Conservation (phyloP, 1,139 yeast genomes). For the Taphrina flavorubra region DNA sequence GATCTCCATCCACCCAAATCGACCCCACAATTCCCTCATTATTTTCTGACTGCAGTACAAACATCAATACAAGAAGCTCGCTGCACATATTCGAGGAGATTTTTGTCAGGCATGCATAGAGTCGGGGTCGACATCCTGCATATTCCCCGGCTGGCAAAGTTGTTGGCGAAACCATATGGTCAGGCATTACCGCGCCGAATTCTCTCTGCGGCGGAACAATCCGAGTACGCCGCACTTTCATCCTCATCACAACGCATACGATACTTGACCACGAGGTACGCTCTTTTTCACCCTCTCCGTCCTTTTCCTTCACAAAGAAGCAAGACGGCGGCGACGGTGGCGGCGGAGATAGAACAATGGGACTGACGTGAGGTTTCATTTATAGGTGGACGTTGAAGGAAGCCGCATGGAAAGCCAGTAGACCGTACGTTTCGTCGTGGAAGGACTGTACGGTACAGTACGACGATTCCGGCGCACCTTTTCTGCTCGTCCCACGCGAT, state of each 20-base stretch:
- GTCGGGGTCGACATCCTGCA: conserved; percentile 36
- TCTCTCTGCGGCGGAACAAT: conserved; percentile 21
- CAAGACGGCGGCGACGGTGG: too few relatives aligned
- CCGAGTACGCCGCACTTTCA: conserved; percentile 3
- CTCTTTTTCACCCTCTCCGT: not conserved
- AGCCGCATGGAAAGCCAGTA: conserved; percentile 38
- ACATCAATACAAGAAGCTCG: conserved; percentile 6
- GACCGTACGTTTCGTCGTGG: conserved; percentile 30
- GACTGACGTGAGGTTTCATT: not conserved
- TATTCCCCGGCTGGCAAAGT: conserved; percentile 24
- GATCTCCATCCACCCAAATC: not conserved
- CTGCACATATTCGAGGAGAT: too few relatives aligned
- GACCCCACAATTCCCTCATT: not conserved
- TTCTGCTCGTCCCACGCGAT: not conserved
- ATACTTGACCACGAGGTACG: conserved; percentile 27
- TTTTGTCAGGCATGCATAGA: conserved; percentile 10
- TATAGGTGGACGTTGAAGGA: conserved; percentile 36
- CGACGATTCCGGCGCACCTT: conserved; percentile 21
- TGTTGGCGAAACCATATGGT: conserved; percentile 8
- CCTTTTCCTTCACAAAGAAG: too few relatives aligned
- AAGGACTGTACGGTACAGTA: conserved; percentile 22
- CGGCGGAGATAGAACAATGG: too few relatives aligned
- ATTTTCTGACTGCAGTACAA: conserved; percentile 2
- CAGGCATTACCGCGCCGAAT: conserved; percentile 23
- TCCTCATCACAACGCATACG: conserved; percentile 8